Base-by-base conservation (phyloP, 257 asterid genomes). In the Solanum peruvianum region DNA sequence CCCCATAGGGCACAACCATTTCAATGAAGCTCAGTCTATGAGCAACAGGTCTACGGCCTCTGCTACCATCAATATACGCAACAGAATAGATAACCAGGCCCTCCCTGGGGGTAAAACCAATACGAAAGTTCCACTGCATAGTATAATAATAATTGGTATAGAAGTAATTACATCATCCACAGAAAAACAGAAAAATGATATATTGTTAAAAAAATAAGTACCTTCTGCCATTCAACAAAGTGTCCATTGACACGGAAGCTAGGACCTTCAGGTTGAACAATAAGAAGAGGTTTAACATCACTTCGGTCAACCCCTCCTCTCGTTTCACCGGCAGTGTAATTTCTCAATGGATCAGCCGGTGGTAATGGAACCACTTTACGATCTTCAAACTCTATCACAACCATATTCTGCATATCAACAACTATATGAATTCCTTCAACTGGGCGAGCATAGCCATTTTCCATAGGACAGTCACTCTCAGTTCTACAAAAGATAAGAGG, bases 351-450 rank as follows among this genome's bases (percentile, higher is more conserved):
- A 90, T 92, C 93, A 88, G 92, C 92, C 23, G 92, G 95, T 71
- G 93, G 95, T 82, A 92, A 72, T 35, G 93, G 95, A 60, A 92
- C 95, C 92, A 92, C 91, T 81, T 92, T 92, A 47, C 93, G 91
- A 52, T 92, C 95, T 87, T 92, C 93, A 89, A 92, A 92, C 84
- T 92, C 93, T 27, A 92, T 84, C 14, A 91, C 90, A 18, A 90
- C 92, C 95, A 92, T 91, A 87, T 92, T 91, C 90, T 92, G 95
- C 95, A 92, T 90, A 84, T 92, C 93, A 85, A 92, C 93, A 49
- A 92, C 83, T 41, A 88, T 80, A 78, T 88, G 86, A 81, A 88
- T 86, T 83, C 90, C 90, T 82, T 88, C 90, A 86, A 88, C 90
- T 58, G 90, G 90, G 29, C 90, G 87, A 70, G 90, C 90, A 86